Percentiles rank a stretch among this genome's conserved stretches.
Evolutionary conservation across 1,284 basidiomycete genomes (phyloP).

Genomic region (Ustanciosporium gigantosporum): DNA sequence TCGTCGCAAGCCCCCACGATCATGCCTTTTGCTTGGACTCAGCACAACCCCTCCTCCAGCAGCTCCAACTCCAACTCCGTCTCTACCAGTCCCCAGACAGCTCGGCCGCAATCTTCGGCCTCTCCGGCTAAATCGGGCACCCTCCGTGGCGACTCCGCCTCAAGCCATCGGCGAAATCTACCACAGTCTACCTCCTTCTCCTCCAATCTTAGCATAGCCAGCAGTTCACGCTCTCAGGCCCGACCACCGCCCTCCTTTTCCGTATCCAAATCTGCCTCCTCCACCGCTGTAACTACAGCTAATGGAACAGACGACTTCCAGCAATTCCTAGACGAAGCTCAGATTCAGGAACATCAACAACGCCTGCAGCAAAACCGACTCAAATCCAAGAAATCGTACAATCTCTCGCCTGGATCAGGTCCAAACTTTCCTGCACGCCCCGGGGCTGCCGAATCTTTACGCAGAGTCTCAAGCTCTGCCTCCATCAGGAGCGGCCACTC

Average conservation of each 20-base stretch:
- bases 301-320: constrained; percentile 30
- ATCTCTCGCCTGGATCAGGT: background rate
- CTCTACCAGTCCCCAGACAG: too few relatives aligned
- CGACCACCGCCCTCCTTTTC: constrained; percentile 9
- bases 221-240: background rate
- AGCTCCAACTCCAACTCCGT: too few relatives aligned
- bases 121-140: too few relatives aligned
- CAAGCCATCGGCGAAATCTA: too few relatives aligned
- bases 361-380: constrained; percentile 2
- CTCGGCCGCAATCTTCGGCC: too few relatives aligned
- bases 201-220: constrained; percentile 16
- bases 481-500: constrained; percentile 12
- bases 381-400: background rate
- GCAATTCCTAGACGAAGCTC: constrained; percentile 15
- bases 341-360: constrained; percentile 7
- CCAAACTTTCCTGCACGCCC: background rate
- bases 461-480: constrained; percentile 24
- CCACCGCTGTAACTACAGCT: constrained; percentile 12
- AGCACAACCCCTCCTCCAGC: too few relatives aligned
- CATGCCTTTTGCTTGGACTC: too few relatives aligned
- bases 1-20: too few relatives aligned
- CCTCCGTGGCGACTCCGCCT: too few relatives aligned
- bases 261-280: constrained; percentile 14
- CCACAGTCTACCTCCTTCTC: constrained; percentile 16
- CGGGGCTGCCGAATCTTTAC: constrained; percentile 20